A percentile compares a stretch with the other conserved stretches of the same genome.
Evolutionary conservation across 192 early-diverging fungal species (phyloP).

Genomic region (Backusella luteola): DNA sequence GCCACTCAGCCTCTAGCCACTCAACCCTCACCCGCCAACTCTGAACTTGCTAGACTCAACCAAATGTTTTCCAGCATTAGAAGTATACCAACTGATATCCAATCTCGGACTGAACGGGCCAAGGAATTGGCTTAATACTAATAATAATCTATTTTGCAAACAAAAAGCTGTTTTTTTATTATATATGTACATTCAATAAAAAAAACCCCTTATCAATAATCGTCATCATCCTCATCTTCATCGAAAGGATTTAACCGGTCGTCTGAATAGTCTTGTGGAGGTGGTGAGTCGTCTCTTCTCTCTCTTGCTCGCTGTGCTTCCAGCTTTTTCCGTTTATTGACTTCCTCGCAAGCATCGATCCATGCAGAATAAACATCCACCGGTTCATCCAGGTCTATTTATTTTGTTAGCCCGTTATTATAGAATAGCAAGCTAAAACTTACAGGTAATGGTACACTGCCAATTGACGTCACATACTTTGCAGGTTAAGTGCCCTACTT

Average conservation of each 20-base stretch:
- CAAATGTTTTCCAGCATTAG: not conserved
- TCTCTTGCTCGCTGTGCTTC: slow-evolving; percentile 15
- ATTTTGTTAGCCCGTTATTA: not conserved
- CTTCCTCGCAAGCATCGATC: slow-evolving; percentile 82
- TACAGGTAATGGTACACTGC: slow-evolving; percentile 69
- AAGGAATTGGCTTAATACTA: not conserved
- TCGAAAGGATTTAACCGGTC: slow-evolving; percentile 20
- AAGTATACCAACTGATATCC: slow-evolving; percentile 2
- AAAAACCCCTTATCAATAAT: not conserved
- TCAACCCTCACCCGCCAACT: not conserved
- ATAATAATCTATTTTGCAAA: too few relatives aligned
- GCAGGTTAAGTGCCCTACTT: slow-evolving; percentile 77
- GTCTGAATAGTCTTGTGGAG: slow-evolving; percentile 8
- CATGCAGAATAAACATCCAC: slow-evolving; percentile 91
- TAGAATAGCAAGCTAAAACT: slow-evolving; percentile 10
- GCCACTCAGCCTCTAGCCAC: not conserved
- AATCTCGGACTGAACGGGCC: not conserved
- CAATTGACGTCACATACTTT: slow-evolving; percentile 74
- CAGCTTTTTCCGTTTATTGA: slow-evolving; percentile 28
- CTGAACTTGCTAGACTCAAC: slow-evolving; percentile 1
- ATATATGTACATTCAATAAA: not conserved
- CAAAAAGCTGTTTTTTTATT: not conserved
- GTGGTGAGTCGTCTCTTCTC: slow-evolving; percentile 11
- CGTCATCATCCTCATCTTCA: slow-evolving; percentile 16
- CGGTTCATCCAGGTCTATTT: slow-evolving; percentile 64